A percentile compares a stretch with the other conserved stretches of the same genome.
Conservation (phyloP, 2,329 filamentous ascomycete species). For the Pseudogymnoascus sp. region DNA sequence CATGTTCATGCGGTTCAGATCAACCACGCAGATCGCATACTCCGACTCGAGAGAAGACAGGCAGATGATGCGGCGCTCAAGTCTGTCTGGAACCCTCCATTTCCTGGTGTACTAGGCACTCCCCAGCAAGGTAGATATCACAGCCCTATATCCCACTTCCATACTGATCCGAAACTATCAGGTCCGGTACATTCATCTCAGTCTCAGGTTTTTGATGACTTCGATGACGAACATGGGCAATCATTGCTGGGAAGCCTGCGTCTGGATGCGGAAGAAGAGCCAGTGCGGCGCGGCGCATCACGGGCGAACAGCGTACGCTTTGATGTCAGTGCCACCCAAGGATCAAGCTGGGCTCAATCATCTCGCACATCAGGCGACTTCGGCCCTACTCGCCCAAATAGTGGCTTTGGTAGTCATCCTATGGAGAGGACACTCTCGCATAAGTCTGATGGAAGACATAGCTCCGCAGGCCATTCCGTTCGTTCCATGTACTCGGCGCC, state of each 20-base stretch:
- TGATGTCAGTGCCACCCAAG: conserved; percentile 89
- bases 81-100: conserved; percentile 85
- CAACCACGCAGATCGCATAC: conserved; percentile 55
- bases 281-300: conserved; percentile 77
- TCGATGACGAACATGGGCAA: conserved; percentile 76
- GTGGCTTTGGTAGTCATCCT: conserved; percentile 68
- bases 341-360: conserved; percentile 75
- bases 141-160: conserved; percentile 15
- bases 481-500: conserved; percentile 63
- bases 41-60: conserved; percentile 58
- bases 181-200: conserved; percentile 73
- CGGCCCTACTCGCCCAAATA: conserved; percentile 67
- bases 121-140: conserved; percentile 73
- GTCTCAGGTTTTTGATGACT: conserved; percentile 81
- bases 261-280: conserved; percentile 80
- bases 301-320: conserved; percentile 96
- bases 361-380: conserved; percentile 81
- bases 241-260: conserved; percentile 75
- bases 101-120: conserved; percentile 78
- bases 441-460: conserved; percentile 92
- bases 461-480: conserved; percentile 79
- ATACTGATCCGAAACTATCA: conserved; percentile 33
- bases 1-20: conserved; percentile 58
- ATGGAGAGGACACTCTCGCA: conserved; percentile 90
- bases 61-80: conserved; percentile 64